A percentile compares a stretch with the other conserved stretches of the same genome.
Evolutionary conservation across 2,329 filamentous ascomycete genomes (phyloP).

Genomic region (Diplodia scrobiculata): DNA sequence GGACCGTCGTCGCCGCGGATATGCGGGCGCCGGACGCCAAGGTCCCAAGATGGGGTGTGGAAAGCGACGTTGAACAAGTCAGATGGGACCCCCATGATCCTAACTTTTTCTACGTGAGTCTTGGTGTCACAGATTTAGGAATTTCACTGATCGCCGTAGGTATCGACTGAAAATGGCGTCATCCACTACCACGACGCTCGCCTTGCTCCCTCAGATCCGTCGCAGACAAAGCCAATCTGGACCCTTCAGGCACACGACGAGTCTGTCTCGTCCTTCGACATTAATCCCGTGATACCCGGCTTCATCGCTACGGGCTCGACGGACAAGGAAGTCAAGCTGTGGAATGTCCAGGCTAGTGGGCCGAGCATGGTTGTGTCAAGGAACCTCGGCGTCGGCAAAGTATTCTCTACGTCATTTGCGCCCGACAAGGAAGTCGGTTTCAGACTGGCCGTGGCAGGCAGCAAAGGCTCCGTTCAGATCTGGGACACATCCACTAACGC

Average conservation of each 20-base stretch:
- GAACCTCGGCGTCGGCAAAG: slow-evolving; percentile 89
- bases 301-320: slow-evolving; percentile 92
- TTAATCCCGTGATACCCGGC: slow-evolving; percentile 86
- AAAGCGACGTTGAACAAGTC: slow-evolving; percentile 91
- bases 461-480: slow-evolving; percentile 86
- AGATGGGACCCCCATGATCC: slow-evolving; percentile 90
- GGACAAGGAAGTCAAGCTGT: slow-evolving; percentile 94
- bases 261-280: slow-evolving; percentile 86
- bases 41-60: slow-evolving; percentile 84
- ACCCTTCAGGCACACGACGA: slow-evolving; percentile 93
- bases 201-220: slow-evolving; percentile 70
- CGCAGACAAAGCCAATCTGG: slow-evolving; percentile 83
- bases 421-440: slow-evolving; percentile 90
- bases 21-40: slow-evolving; percentile 89
- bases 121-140: slow-evolving; percentile 20
- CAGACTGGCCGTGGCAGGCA: slow-evolving; percentile 88
- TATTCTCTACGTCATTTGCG: slow-evolving; percentile 88
- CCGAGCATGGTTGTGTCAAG: slow-evolving; percentile 89
- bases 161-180: slow-evolving; percentile 84
- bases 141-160: slow-evolving; percentile 37
- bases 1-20: slow-evolving; percentile 89
- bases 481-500: slow-evolving; percentile 97
- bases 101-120: slow-evolving; percentile 83
- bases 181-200: slow-evolving; percentile 91
- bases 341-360: slow-evolving; percentile 80